Conservation (phyloP, 106 monocot species). For the Phalaenopsis aphrodite region DNA sequence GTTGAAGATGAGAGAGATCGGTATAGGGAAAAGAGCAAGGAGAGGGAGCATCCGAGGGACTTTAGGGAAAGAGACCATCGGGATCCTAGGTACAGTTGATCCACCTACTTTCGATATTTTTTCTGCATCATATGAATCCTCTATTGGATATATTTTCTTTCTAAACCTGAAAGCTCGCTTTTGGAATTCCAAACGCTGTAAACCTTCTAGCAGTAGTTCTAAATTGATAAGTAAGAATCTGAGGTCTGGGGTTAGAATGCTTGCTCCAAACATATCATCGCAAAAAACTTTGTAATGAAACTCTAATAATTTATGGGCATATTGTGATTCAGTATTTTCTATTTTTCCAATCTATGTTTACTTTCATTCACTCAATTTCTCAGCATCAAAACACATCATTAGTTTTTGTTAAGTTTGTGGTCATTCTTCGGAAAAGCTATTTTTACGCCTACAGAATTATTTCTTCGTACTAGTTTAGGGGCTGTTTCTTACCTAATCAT, state of each 20-base stretch:
- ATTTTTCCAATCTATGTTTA: too few species aligned
- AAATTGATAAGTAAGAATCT: neutral
- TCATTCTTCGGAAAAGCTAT: neutral
- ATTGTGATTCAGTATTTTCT: too few species aligned
- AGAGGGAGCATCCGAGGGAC: conserved; percentile 18
- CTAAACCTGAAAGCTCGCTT: neutral
- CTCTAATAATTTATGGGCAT: too few species aligned
- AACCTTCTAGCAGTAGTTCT: neutral
- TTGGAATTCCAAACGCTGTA: neutral
- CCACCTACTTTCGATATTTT: neutral
- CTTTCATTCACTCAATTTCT: too few species aligned
- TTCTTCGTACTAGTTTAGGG: neutral
- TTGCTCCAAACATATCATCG: neutral
- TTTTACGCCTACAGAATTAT: neutral
- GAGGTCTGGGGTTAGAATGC: neutral
- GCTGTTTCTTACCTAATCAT: neutral
- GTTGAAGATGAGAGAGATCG: conserved; percentile 30
- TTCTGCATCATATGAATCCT: neutral
- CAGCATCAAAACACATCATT: too few species aligned
- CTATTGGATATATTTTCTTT: neutral
- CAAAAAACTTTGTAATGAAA: too few species aligned
- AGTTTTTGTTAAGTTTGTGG: neutral
- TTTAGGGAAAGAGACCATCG: conserved; percentile 16
- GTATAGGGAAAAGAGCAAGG: conserved; percentile 13
- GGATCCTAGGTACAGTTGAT: conserved; percentile 14